Evolutionary conservation across 768 basidiomycete genomes (phyloP), one percentile per base, ranked within the genome.

Genomic region (Cystoderma amianthinum): DNA sequence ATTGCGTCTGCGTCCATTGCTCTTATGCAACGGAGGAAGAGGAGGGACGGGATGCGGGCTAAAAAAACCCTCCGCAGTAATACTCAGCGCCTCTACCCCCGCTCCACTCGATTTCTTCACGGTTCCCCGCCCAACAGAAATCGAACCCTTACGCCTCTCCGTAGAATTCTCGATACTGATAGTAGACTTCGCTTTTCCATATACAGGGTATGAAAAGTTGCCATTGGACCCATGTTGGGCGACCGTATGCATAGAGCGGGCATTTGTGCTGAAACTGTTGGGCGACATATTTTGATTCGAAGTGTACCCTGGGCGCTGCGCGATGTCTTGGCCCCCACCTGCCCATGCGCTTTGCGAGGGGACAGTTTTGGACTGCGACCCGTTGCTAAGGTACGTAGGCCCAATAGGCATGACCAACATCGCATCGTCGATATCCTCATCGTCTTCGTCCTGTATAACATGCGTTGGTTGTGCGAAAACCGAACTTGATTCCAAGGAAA

Each of bases 61-160:
- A 58, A 91, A 91, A 56, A 90, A 90, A 0, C 88, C 89, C 16
- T 70, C 71, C 23, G 85, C 88, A 22, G 82, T 87, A 35, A 91
- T 68, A 13, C 86, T 72, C 34, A 83, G 56, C 19, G 86, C 82
- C 62, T 85, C 82, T 43, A 90, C 88, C 21, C 76, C 83, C 16
- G 85, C 77, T 12, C 82, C 88, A 39, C 71, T 68, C 33, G 74
- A 61, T 65, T 87, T 88, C 49, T 67, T 57, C 52, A 65, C 72
- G 46, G 77, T 77, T 15, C 76, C 80, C 25, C 77, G 62, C 40
- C 85, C 82, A 42, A 86, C 58, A 11, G 78, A 65, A 45, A 85
- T 81, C n/a, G 80, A 78, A 6, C 81, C 78, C 44, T 65, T 67
- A 42, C 67, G 55, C 35, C 62, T 58, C 13, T 60, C 64, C 5